phyloP scores from a whole-genome alignment of 2,329 filamentous ascomycete species.

The Coniochaeta sp. region DNA sequence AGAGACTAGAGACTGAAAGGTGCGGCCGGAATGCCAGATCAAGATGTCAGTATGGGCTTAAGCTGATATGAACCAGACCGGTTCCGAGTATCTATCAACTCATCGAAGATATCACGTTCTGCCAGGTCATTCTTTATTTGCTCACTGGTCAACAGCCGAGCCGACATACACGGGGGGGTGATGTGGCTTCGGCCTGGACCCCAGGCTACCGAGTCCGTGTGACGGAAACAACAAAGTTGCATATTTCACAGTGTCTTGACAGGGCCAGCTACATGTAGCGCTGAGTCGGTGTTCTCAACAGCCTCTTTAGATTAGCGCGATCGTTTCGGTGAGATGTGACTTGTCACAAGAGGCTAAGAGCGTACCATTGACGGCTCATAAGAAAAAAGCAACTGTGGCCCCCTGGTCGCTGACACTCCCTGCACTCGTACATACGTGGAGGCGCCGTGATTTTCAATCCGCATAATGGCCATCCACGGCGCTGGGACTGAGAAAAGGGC shows the following conservation, averaged over 20 bases:
- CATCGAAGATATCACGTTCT: neutral
- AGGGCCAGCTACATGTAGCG: neutral
- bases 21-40: neutral
- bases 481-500: neutral
- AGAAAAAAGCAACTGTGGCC: neutral
- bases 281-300: neutral
- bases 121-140: neutral
- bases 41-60: neutral
- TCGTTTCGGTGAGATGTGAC: neutral
- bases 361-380: neutral
- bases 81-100: neutral
- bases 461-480: neutral
- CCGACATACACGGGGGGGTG: neutral
- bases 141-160: neutral
- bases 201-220: neutral
- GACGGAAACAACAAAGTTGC: neutral
- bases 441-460: neutral
- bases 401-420: neutral
- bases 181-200: neutral
- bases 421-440: neutral
- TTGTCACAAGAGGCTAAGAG: neutral
- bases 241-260: neutral
- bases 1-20: neutral
- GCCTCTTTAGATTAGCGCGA: neutral
- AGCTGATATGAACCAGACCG: neutral